Percentiles rank a stretch among this genome's conserved stretches.
phyloP scores from a whole-genome alignment of 305 asterid species.

The Salvia sclarea region DNA sequence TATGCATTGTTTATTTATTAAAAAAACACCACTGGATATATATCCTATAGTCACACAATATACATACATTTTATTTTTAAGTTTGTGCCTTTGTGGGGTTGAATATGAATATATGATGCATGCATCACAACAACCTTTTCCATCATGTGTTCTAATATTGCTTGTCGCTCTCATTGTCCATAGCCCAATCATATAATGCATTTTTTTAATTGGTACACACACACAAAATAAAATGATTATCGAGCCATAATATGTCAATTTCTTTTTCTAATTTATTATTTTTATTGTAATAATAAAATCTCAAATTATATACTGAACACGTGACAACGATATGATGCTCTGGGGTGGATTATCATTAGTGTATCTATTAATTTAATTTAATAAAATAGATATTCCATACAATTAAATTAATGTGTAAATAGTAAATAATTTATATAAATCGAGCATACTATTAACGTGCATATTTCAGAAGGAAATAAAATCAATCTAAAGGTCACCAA shows the following conservation, averaged over 20 bases:
- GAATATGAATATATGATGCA: background rate
- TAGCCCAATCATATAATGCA: background rate
- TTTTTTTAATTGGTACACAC: background rate
- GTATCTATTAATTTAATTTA: too few species aligned
- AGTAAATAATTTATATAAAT: too few species aligned
- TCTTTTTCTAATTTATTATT: background rate
- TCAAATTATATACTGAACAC: background rate
- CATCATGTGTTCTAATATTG: background rate
- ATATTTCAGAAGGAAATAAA: background rate
- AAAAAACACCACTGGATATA: too few species aligned
- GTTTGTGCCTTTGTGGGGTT: background rate
- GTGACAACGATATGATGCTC: background rate
- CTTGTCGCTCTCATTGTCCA: background rate
- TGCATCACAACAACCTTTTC: background rate
- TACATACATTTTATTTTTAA: too few species aligned
- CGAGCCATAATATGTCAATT: background rate
- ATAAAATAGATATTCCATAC: too few species aligned
- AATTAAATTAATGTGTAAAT: too few species aligned
- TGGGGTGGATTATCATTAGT: background rate
- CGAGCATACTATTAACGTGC: conserved; percentile 2
- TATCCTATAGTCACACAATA: too few species aligned
- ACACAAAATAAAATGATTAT: background rate
- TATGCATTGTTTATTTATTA: too few species aligned
- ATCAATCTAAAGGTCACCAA: background rate
- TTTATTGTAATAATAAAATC: background rate